Conservation (phyloP, 2,329 filamentous ascomycete species). For the Fusarium subtropicale region DNA sequence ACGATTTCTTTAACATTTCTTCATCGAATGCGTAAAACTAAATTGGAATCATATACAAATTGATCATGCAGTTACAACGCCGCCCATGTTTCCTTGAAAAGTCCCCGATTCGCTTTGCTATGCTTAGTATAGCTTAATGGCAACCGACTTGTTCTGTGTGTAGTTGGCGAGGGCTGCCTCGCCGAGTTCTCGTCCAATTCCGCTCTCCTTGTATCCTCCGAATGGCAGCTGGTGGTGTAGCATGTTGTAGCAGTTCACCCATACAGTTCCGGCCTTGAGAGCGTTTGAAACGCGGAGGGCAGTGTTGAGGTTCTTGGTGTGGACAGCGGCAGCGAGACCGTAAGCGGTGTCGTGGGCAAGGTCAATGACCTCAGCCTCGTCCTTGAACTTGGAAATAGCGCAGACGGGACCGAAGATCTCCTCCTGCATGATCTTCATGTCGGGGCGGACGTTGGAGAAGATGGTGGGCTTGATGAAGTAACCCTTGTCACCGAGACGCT, state of each 20-base stretch:
- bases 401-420: conserved; percentile 94
- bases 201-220: conserved; percentile 81
- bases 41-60: conserved; percentile 43
- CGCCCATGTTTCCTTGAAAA: conserved; percentile 29
- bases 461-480: conserved; percentile 95
- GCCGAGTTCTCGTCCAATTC: conserved; percentile 81
- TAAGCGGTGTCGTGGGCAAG: conserved; percentile 81
- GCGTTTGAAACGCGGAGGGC: conserved; percentile 82
- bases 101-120: conserved; percentile 14
- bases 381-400: conserved; percentile 87
- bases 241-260: conserved; percentile 75
- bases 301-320: conserved; percentile 85
- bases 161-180: conserved; percentile 76
- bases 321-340: conserved; percentile 84
- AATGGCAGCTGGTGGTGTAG: conserved; percentile 75
- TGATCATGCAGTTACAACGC: conserved; percentile 40
- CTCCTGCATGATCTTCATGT: conserved; percentile 93
- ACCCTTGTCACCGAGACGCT: conserved; percentile 75
- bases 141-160: conserved; percentile 75
- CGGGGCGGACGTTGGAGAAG: conserved; percentile 81
- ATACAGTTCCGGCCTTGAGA: conserved; percentile 76
- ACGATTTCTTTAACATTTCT: conserved; percentile 37
- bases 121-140: conserved; percentile 56
- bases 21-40: conserved; percentile 33
- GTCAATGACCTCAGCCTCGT: conserved; percentile 80